Conservation (phyloP, 768 basidiomycete genomes). For the Termitomyces sp. region DNA sequence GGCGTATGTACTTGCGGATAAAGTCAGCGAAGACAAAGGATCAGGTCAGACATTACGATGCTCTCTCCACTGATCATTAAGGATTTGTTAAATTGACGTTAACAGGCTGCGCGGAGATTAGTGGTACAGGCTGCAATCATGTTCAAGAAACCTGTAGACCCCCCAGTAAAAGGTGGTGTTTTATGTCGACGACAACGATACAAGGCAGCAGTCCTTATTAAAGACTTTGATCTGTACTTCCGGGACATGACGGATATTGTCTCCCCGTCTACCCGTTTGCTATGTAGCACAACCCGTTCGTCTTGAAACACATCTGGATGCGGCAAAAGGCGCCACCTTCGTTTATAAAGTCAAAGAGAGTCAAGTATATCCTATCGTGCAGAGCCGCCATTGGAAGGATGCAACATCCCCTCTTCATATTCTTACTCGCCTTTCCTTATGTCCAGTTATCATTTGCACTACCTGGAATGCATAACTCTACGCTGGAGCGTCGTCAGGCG, state of each 20-base stretch:
- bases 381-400: neutral
- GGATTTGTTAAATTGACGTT: neutral
- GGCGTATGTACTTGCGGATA: neutral
- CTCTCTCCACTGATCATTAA: neutral
- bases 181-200: neutral
- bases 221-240: neutral
- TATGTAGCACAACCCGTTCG: neutral
- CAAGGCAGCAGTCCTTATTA: neutral
- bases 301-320: neutral
- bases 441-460: neutral
- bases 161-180: neutral
- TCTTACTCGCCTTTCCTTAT: neutral
- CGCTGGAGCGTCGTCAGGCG: slow-evolving; percentile 22
- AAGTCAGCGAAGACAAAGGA: neutral
- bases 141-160: neutral
- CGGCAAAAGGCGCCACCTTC: too few relatives aligned
- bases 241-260: neutral
- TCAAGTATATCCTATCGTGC: neutral
- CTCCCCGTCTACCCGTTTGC: neutral
- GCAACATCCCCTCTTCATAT: neutral
- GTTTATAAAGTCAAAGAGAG: neutral
- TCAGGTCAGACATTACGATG: neutral
- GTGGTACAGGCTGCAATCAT: neutral
- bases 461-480: neutral
- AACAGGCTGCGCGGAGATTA: neutral